phyloP scores from a whole-genome alignment of 1,284 basidiomycete species.

The Cryptococcus maquisensis region DNA sequence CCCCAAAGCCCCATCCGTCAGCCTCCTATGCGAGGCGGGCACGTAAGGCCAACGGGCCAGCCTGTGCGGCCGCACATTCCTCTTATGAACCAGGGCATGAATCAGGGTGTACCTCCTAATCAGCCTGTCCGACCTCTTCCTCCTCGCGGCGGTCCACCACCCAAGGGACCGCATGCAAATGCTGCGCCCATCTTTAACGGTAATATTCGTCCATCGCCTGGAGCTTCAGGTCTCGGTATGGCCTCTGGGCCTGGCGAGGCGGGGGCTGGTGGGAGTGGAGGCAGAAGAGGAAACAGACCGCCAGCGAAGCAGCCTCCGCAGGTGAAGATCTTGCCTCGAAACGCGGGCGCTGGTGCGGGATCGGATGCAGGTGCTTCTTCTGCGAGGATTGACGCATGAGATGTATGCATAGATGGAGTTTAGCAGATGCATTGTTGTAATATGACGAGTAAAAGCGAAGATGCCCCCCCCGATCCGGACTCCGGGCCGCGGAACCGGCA shows the following conservation, averaged over 20 bases:
- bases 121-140: background rate
- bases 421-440: too few species aligned
- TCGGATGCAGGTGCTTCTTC: conserved; percentile 9
- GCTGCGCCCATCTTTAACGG: background rate
- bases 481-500: too few species aligned
- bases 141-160: background rate
- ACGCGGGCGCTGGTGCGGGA: background rate
- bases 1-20: too few species aligned
- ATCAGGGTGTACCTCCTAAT: too few species aligned
- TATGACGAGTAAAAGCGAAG: too few species aligned
- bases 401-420: too few species aligned
- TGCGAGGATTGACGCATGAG: conserved; percentile 9
- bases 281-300: conserved; percentile 4
- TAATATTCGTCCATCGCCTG: background rate
- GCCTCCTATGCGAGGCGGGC: background rate
- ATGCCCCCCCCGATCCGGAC: too few species aligned
- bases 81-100: too few species aligned
- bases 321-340: conserved; percentile 18
- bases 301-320: background rate
- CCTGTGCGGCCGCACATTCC: background rate
- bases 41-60: background rate
- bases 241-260: background rate
- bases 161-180: background rate
- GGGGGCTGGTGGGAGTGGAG: background rate
- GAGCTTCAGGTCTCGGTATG: background rate